Evolutionary conservation across 192 early-diverging fungal species (phyloP), one percentile per base, ranked within the genome.

Genomic region (Backusella circina): DNA sequence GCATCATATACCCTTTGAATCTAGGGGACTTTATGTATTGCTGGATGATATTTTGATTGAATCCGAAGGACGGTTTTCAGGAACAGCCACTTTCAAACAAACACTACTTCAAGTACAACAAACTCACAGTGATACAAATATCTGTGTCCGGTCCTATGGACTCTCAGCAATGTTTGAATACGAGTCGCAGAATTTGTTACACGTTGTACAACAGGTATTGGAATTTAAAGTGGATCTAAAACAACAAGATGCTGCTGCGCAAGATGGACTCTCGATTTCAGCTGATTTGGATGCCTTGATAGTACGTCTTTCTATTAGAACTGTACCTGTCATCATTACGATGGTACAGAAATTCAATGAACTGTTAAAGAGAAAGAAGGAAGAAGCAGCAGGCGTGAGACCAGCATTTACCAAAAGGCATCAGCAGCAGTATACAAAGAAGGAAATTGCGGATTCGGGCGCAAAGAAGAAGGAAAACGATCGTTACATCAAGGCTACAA

Each of bases 151-250:
- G 6, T 35, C 47, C 15, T n/a, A 78, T n/a, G 77, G 77, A 30
- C 16, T 69, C 36, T 81, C 83, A 57, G 86, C 90, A 1, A 86
- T 86, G 65, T 79, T 93, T n/a, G 85, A 90, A 28, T 93, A 91
- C 41, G 92, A 94, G 65, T 92, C 91, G 82, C 92, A 95, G 76
- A 86, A 88, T 38, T 88, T 95, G 21, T 73, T 94, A 37, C 84
- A 92, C 32, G 37, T 91, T 28, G 82, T 90, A 13, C 73, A 92
- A 3, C 84, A 88, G 18, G 87, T 90, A 0, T 80, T 90, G 1
- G 39, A 84, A 39, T 47, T 70, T 13, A 41, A 70, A 16, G 23
- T 70, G 23, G 23, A 70, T 28, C 66, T 81, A 0, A 47, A 70
- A 6, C 50, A 66, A 6, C 9, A 9, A 8, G 30, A 28, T 16